Percentiles rank a stretch among this genome's conserved stretches.
phyloP scores from a whole-genome alignment of 345 rosid species.

The Citrus sp. region DNA sequence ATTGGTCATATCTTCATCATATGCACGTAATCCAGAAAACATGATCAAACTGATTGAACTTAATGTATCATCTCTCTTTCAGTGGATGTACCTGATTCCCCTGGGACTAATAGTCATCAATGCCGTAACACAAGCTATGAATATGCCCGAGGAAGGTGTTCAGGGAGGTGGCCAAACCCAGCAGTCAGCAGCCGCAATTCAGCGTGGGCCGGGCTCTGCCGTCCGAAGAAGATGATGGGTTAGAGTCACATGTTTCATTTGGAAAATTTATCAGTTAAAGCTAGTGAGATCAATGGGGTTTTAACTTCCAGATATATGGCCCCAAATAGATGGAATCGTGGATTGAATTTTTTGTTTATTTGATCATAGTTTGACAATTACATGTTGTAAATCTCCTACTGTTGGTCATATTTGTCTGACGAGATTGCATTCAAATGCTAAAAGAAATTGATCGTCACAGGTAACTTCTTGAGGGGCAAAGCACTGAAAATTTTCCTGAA shows the following conservation, averaged over 20 bases:
- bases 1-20: background rate
- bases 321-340: background rate
- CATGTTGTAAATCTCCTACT: background rate
- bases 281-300: background rate
- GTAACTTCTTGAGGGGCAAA: background rate
- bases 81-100: conserved; percentile 98
- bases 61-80: conserved; percentile 10
- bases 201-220: conserved; percentile 45
- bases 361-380: background rate
- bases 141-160: conserved; percentile 73
- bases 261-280: background rate
- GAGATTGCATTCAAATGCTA: background rate
- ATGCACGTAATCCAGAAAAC: background rate
- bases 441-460: background rate
- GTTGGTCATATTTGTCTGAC: background rate
- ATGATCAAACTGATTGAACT: background rate
- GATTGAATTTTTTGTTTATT: background rate
- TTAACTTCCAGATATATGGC: background rate
- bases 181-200: conserved; percentile 38
- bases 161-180: conserved; percentile 42
- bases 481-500: background rate
- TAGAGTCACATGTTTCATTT: background rate
- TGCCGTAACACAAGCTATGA: conserved; percentile 90
- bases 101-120: conserved; percentile 90
- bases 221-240: conserved; percentile 57